phyloP scores from a whole-genome alignment of 140 eudicot species.

The Ambrosia hybrid region DNA sequence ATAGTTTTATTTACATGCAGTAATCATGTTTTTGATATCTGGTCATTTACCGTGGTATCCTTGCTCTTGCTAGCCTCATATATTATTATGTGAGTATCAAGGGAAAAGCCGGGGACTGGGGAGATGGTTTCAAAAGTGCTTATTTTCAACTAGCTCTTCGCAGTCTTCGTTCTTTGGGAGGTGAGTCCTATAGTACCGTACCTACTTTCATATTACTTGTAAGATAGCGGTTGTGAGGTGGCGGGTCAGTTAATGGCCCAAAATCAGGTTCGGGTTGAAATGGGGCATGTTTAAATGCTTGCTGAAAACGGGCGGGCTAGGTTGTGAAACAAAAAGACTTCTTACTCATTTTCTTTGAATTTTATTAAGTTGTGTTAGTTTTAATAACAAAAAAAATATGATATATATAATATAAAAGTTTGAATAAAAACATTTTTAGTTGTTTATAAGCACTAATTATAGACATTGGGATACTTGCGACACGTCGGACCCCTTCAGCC shows the following conservation, averaged over 20 bases:
- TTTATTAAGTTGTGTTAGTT: not conserved
- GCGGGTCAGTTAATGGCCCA: not conserved
- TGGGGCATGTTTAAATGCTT: not conserved
- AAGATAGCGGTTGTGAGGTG: not conserved
- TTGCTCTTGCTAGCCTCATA: slow-evolving; percentile 94
- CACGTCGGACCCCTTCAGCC: not conserved
- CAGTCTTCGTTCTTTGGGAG: slow-evolving; percentile 98
- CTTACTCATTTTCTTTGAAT: not conserved
- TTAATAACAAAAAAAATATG: not conserved
- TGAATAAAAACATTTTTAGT: not conserved
- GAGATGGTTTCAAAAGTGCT: slow-evolving; percentile 99
- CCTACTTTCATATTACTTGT: not conserved
- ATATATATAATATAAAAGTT: not conserved
- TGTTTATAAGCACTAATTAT: not conserved
- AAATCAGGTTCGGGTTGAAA: not conserved
- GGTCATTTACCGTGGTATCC: slow-evolving; percentile 96
- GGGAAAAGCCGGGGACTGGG: slow-evolving; percentile 99
- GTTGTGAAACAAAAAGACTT: not conserved
- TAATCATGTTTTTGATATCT: slow-evolving; percentile 97
- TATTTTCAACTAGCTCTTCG: slow-evolving; percentile 99
- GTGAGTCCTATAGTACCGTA: slow-evolving; percentile 40
- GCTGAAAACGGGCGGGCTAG: not conserved
- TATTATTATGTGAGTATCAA: slow-evolving; percentile 95
- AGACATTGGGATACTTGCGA: not conserved
- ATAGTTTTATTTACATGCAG: slow-evolving; percentile 48